Base-by-base conservation (phyloP, 805 yeast species). In the Yarrowia yakushimensis region DNA sequence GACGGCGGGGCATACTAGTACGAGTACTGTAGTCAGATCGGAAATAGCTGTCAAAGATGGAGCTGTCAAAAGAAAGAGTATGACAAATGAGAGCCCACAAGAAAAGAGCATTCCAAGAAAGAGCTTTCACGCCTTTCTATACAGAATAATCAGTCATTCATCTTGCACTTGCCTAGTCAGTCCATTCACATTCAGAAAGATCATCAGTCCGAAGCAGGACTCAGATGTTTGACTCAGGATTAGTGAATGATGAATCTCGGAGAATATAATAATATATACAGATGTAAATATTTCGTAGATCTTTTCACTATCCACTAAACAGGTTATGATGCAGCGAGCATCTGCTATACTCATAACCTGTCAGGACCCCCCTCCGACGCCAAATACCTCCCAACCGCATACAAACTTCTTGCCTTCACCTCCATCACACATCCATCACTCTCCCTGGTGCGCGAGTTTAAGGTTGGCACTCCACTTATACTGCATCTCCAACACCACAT, bases 291-390 rank as follows among this genome's bases (percentile, higher is more conserved):
- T n/a, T n/a, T n/a, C n/a, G n/a, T n/a, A n/a, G n/a, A n/a, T n/a
- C n/a, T n/a, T n/a, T n/a, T n/a, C n/a, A n/a, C n/a, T n/a, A n/a
- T n/a, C n/a, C n/a, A n/a, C n/a, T n/a, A n/a, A n/a, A n/a, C n/a
- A n/a, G n/a, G n/a, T n/a, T n/a, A n/a, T n/a, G n/a, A n/a, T n/a
- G n/a, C n/a, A n/a, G n/a, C n/a, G n/a, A n/a, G n/a, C n/a, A n/a
- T n/a, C n/a, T n/a, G n/a, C n/a, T n/a, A n/a, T n/a, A 37, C 52
- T 30, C 54, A 30, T 46, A 46, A 46, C 27, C 54, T 46, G 54
- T 28, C 4, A 10, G 3, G 1, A 9, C 8, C 27, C 27, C n/a
- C 27, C 45, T 12, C 45, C 33, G 2, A n/a, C n/a, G 22, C 23
- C 15, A 45, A 18, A 45, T 45, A 45, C 52, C 54, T 46, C 54